A percentile compares a stretch with the other conserved stretches of the same genome.
Conservation (phyloP, 139 green algal species). For the Nannochloris sp. region DNA sequence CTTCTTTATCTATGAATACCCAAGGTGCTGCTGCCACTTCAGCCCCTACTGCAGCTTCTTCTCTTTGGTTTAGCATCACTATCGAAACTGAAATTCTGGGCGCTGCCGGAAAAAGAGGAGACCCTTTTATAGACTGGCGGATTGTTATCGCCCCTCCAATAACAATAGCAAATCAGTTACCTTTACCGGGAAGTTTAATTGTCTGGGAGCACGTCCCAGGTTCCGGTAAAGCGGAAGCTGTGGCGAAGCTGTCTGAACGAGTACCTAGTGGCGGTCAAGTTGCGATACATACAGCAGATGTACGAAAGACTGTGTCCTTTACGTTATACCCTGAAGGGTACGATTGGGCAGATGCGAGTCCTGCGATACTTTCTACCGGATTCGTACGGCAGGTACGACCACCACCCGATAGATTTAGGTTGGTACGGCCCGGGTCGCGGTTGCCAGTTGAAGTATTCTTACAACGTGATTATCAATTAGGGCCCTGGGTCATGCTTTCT, state of each 20-base stretch:
- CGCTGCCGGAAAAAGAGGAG: not conserved
- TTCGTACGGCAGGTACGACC: constrained; percentile 4
- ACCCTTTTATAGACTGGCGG: constrained; percentile 57
- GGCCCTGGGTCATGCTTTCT: constrained; percentile 25
- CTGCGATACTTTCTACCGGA: constrained; percentile 43
- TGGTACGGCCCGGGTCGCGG: constrained; percentile 11
- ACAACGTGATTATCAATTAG: constrained; percentile 37
- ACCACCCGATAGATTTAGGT: constrained; percentile 57
- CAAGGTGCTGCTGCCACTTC: not conserved
- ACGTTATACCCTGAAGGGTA: constrained; percentile 68
- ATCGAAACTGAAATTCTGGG: constrained; percentile 41
- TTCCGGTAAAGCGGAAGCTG: constrained; percentile 6
- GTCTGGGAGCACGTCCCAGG: constrained; percentile 50
- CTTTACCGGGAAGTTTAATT: constrained; percentile 41
- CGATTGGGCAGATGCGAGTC: constrained; percentile 53
- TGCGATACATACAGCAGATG: constrained; percentile 50
- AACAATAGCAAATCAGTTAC: constrained; percentile 69
- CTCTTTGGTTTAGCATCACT: constrained; percentile 55
- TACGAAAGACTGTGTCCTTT: constrained; percentile 41
- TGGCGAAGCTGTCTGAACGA: constrained; percentile 36
- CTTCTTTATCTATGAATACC: constrained; percentile 7
- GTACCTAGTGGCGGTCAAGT: constrained; percentile 27
- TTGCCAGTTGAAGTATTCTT: constrained; percentile 47
- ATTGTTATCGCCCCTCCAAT: constrained; percentile 61
- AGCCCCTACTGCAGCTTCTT: not conserved